Conservation (phyloP, 2,329 filamentous ascomycete genomes). For the Scedosporium minutisporum region DNA sequence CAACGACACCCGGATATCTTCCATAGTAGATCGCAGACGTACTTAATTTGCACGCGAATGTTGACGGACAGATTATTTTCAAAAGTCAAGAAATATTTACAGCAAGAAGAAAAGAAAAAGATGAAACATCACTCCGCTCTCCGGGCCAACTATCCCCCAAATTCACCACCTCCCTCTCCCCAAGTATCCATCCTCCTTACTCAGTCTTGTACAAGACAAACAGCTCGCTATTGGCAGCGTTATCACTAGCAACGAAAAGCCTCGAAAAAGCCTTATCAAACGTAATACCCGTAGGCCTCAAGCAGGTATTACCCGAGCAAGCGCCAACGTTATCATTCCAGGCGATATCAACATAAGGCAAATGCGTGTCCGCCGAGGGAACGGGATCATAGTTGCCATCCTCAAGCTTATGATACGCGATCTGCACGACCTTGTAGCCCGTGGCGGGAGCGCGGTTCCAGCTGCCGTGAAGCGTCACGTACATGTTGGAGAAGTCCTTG, state of each 20-base stretch:
- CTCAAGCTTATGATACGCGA: conserved; percentile 20
- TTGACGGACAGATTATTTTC: not conserved
- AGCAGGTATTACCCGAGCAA: conserved; percentile 17
- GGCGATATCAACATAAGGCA: conserved; percentile 22
- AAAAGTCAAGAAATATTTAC: too few relatives aligned
- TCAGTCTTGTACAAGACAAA: conserved; percentile 11
- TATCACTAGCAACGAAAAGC: conserved; percentile 16
- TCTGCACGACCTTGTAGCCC: conserved; percentile 27
- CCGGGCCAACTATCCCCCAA: not conserved
- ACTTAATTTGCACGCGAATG: not conserved
- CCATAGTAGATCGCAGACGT: too few relatives aligned
- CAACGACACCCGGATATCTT: too few relatives aligned
- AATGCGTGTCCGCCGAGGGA: conserved; percentile 17
- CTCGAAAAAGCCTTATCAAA: conserved; percentile 15
- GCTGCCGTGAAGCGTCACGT: conserved; percentile 52
- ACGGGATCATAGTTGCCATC: conserved; percentile 21
- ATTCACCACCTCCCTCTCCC: not conserved
- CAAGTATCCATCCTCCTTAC: not conserved
- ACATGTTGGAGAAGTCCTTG: conserved; percentile 36
- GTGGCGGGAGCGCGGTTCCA: conserved; percentile 34
- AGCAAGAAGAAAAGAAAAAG: too few relatives aligned
- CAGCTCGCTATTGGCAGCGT: conserved; percentile 14
- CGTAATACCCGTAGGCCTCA: conserved; percentile 15
- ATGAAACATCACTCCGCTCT: not conserved
- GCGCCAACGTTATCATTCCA: conserved; percentile 21